These are phyloP conservation scores for Syzygium malaccense DNA, from an alignment of 441 rosid genomes.

Conservation along the genomic window DNA sequence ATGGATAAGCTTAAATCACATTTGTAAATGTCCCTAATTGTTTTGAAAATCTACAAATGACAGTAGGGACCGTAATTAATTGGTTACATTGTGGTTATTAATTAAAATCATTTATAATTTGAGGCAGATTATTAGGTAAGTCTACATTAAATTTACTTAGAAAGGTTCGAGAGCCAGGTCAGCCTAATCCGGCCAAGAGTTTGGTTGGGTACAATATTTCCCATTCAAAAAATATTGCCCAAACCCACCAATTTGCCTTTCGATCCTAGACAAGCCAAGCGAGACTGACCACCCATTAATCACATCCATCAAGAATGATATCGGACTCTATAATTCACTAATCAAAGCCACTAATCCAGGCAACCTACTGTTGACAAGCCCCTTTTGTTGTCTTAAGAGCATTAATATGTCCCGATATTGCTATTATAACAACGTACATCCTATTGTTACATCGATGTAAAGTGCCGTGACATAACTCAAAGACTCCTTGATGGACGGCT, in stretches of 20 bases:
- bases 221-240: not conserved
- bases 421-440: no score
- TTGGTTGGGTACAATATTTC: not conserved
- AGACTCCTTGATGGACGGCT: not conserved
- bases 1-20: not conserved
- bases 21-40: not conserved
- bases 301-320: not conserved
- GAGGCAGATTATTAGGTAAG: not conserved
- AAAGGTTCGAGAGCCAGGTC: not conserved
- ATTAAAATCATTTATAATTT: not conserved
- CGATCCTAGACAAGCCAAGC: not conserved
- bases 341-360: not conserved
- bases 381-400: not conserved
- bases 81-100: not conserved
- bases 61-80: not conserved
- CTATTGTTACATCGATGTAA: not conserved
- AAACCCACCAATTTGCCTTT: not conserved
- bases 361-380: not conserved
- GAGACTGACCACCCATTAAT: not conserved
- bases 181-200: fast-evolving
- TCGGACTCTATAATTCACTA: not conserved
- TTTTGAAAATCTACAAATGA: not conserved
- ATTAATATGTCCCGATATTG: not conserved
- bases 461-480: no score
- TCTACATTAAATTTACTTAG: not conserved